Conservation (phyloP, 164 flowering plant species). For the Chimonanthus praecox region DNA sequence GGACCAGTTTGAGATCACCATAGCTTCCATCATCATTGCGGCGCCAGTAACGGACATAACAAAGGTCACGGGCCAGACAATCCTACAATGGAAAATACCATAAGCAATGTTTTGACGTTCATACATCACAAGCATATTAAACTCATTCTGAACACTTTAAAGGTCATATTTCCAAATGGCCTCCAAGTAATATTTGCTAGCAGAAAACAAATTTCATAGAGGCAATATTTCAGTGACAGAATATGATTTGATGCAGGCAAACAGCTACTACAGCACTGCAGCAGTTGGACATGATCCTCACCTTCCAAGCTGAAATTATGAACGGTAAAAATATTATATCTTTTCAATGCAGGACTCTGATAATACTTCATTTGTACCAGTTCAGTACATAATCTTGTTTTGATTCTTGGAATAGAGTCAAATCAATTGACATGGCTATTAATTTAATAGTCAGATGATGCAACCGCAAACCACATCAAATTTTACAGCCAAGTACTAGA, state of each 20-base stretch:
- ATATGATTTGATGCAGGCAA: background rate
- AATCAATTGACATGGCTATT: too few relatives aligned
- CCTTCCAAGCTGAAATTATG: too few relatives aligned
- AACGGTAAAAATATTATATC: too few relatives aligned
- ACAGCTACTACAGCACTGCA: background rate
- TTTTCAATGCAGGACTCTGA: too few relatives aligned
- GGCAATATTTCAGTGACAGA: background rate
- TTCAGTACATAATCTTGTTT: too few relatives aligned
- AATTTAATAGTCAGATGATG: too few relatives aligned
- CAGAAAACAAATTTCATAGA: background rate
- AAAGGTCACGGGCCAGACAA: conserved; percentile 99
- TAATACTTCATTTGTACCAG: background rate
- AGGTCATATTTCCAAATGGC: background rate
- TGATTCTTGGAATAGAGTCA: too few relatives aligned
- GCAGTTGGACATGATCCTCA: too few relatives aligned
- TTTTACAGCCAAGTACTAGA: too few relatives aligned
- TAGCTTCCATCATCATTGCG: conserved; percentile 99
- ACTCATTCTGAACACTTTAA: background rate
- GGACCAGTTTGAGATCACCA: conserved; percentile 37
- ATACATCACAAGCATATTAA: background rate
- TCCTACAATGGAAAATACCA: conserved; percentile 35
- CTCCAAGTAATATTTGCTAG: background rate
- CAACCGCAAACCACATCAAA: too few relatives aligned
- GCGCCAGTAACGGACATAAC: conserved; percentile 98
- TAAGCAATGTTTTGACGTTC: background rate